Percentiles rank a stretch among this genome's conserved stretches.
Evolutionary conservation across 306 rosid species (phyloP).

Genomic region (Dicorynia guianensis): DNA sequence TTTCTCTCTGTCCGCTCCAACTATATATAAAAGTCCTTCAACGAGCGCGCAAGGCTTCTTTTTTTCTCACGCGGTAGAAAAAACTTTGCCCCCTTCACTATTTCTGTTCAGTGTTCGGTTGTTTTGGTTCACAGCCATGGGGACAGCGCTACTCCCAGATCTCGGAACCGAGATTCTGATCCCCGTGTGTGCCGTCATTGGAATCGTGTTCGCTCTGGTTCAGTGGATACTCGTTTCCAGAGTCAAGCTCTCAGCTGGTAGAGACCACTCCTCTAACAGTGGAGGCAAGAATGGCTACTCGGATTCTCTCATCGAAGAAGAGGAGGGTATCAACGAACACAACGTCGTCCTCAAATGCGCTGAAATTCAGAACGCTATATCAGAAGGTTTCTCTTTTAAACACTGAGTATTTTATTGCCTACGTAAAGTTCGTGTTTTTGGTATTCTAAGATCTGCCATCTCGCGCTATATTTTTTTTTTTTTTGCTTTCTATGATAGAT

Average conservation of each 20-base stretch:
- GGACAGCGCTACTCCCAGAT: conserved; percentile 59
- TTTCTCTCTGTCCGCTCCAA: background rate
- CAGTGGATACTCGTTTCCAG: conserved; percentile 61
- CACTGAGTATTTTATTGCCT: background rate
- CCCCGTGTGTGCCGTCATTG: conserved; percentile 59
- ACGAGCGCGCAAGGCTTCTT: no score
- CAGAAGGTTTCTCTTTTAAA: conserved; percentile 51
- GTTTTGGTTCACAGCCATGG: conserved; percentile 40
- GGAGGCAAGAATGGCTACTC: conserved; percentile 54
- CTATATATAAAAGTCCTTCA: background rate
- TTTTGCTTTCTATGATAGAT: background rate
- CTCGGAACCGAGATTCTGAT: conserved; percentile 33
- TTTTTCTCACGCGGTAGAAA: background rate
- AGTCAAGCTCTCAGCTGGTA: conserved; percentile 54
- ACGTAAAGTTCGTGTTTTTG: background rate
- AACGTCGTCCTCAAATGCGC: conserved; percentile 73
- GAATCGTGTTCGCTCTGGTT: conserved; percentile 54
- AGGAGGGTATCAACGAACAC: conserved; percentile 70
- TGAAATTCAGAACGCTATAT: conserved; percentile 70
- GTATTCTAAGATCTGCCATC: background rate
- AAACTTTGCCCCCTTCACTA: background rate
- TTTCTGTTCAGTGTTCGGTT: background rate
- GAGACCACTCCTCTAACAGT: conserved; percentile 18
- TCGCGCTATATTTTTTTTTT: no score
- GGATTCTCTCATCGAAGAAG: conserved; percentile 70